phyloP scores from a whole-genome alignment of 805 yeast species.

The Pichia californica region DNA sequence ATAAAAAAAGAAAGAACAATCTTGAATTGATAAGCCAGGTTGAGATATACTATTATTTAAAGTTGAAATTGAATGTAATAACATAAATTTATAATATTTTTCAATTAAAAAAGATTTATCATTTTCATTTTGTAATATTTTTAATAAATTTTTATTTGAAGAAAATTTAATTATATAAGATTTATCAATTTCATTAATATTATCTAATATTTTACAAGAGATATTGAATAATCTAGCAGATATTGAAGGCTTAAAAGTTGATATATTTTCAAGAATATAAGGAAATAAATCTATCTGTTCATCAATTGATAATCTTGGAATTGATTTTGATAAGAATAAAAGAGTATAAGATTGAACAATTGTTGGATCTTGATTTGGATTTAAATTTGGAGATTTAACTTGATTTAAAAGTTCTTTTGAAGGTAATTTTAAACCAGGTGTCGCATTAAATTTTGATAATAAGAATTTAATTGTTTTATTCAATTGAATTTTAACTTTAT shows the following conservation, averaged over 20 bases:
- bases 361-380: slow-evolving; percentile 36
- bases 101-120: slow-evolving; percentile 43
- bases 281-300: slow-evolving; percentile 42
- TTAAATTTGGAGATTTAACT: slow-evolving; percentile 47
- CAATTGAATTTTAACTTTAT: slow-evolving; percentile 60
- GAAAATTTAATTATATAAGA: slow-evolving; percentile 16
- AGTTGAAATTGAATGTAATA: slow-evolving; percentile 45
- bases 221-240: slow-evolving; percentile 56
- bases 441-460: slow-evolving; percentile 57
- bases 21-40: slow-evolving; percentile 59
- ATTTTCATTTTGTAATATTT: slow-evolving; percentile 21
- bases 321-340: slow-evolving; percentile 60
- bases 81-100: slow-evolving; percentile 49
- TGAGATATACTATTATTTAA: slow-evolving; percentile 33
- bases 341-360: slow-evolving; percentile 57
- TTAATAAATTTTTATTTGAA: slow-evolving; percentile 34
- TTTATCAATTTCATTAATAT: neutral
- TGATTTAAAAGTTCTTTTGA: slow-evolving; percentile 55
- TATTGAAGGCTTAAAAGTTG: slow-evolving; percentile 25
- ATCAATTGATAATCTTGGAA: slow-evolving; percentile 42
- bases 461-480: slow-evolving; percentile 56
- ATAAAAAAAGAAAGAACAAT: slow-evolving; percentile 56
- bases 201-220: slow-evolving; percentile 44
- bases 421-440: slow-evolving; percentile 55
- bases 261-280: slow-evolving; percentile 39